Evolutionary conservation across 1,284 basidiomycete species (phyloP).

Genomic region (Ustilago nuda): DNA sequence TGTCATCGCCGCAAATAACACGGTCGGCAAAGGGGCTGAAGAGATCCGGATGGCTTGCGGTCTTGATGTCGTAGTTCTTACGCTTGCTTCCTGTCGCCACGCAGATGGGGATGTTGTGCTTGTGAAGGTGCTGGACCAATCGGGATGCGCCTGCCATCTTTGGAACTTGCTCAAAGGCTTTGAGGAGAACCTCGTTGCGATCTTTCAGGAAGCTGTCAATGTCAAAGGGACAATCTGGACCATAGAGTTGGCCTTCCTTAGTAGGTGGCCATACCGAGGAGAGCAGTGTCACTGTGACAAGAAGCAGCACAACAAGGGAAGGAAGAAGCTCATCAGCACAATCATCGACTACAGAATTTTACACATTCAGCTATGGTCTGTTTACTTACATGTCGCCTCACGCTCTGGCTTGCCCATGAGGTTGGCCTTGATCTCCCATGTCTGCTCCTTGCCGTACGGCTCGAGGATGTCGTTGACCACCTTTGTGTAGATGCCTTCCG

Average conservation of each 20-base stretch:
- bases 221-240: conserved; percentile 63
- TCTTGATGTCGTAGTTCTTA: conserved; percentile 66
- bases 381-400: conserved; percentile 55
- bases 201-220: conserved; percentile 63
- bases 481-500: conserved; percentile 67
- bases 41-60: conserved; percentile 50
- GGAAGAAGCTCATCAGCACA: background rate
- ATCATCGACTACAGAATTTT: background rate
- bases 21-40: conserved; percentile 61
- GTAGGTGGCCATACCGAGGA: conserved; percentile 62
- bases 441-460: conserved; percentile 68
- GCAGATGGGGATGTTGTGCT: conserved; percentile 66
- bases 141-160: conserved; percentile 67
- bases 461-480: conserved; percentile 67
- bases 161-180: conserved; percentile 61
- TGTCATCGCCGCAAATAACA: conserved; percentile 67
- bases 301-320: background rate
- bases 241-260: conserved; percentile 40
- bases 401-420: conserved; percentile 69
- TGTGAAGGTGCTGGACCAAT: conserved; percentile 65
- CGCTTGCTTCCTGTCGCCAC: conserved; percentile 68
- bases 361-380: background rate
- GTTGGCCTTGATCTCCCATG: conserved; percentile 68
- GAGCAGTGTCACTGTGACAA: conserved; percentile 52
- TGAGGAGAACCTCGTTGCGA: conserved; percentile 61